Evolutionary conservation across 164 flowering plant species (phyloP), one percentile per base, ranked within the genome.

Genomic region (grape (Vitis vinifera)): DNA sequence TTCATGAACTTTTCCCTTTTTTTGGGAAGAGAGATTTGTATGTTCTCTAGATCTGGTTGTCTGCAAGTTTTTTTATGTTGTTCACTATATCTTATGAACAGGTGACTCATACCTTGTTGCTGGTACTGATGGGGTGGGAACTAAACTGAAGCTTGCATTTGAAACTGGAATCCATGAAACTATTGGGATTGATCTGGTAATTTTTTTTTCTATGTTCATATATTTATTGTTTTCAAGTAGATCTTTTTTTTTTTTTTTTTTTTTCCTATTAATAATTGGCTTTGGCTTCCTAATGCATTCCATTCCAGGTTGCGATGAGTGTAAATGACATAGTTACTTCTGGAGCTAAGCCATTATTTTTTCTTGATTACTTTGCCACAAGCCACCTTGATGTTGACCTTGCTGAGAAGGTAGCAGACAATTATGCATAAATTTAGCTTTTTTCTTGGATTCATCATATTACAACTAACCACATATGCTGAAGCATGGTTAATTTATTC

Each of bases 101-200:
- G 99, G 98, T 60, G 97, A 95, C 82, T 88, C 93, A 0, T 95
- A 89, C 77, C 96, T 95, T 72, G 99, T 95, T 60, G 98, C 99
- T 75, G 99, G 99, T 31, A 93, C 99, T 9, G 99, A 95, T 85
- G 99, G 99, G 62, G 99, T 93, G 17, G 99, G 99, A 64, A 95
- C 99, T 29, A 95, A 95, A 71, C 87, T 95, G 16, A 91, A 92
- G 83, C 91, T 95, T 68, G 99, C 99, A n/a, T 95, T 95, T 82
- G 97, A 93, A 78, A 91, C 96, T 66, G 97, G 92, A 62, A 91
- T 93, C 37, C 99, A 95, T 75, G 94, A 90, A 1, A 95, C 99
- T 15, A 93, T 95, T 74, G 99, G 99, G 62, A 91, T 95, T 81
- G 99, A 95, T 79, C 78, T 95, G 96, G 99, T 92, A 84, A 74